phyloP scores from a whole-genome alignment of 2,329 filamentous ascomycete species.

The Trichoderma guizhouense region DNA sequence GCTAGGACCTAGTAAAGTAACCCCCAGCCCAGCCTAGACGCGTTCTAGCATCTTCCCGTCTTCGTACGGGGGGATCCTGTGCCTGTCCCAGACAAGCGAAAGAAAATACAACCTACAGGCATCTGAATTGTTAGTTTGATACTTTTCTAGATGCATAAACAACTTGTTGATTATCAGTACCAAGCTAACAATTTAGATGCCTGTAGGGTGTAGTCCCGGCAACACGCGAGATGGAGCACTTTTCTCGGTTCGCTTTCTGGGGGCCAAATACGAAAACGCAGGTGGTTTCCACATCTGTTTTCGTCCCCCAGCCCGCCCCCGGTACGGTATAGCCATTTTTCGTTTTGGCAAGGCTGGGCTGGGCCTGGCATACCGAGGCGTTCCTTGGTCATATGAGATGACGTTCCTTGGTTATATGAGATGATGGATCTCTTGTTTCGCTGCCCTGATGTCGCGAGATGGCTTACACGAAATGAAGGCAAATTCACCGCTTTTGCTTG shows the following conservation, averaged over 20 bases:
- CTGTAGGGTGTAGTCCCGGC: background rate
- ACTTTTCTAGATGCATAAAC: no score
- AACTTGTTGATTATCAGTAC: no score
- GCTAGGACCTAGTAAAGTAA: background rate
- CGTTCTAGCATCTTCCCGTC: background rate
- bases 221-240: background rate
- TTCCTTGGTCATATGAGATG: background rate
- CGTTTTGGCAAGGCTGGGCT: background rate
- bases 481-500: background rate
- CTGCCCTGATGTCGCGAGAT: background rate
- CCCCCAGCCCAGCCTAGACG: background rate
- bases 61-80: background rate
- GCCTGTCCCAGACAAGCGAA: background rate
- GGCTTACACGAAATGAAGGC: background rate
- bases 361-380: background rate
- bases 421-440: constrained; percentile 2
- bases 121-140: no score
- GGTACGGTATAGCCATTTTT: background rate
- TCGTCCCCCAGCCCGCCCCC: background rate
- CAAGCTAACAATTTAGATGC: no score
- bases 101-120: background rate
- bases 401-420: background rate
- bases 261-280: background rate
- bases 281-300: background rate
- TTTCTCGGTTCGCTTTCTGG: background rate